Evolutionary conservation across 2,329 filamentous ascomycete genomes (phyloP).

Genomic region (Microascus cirrosus): DNA sequence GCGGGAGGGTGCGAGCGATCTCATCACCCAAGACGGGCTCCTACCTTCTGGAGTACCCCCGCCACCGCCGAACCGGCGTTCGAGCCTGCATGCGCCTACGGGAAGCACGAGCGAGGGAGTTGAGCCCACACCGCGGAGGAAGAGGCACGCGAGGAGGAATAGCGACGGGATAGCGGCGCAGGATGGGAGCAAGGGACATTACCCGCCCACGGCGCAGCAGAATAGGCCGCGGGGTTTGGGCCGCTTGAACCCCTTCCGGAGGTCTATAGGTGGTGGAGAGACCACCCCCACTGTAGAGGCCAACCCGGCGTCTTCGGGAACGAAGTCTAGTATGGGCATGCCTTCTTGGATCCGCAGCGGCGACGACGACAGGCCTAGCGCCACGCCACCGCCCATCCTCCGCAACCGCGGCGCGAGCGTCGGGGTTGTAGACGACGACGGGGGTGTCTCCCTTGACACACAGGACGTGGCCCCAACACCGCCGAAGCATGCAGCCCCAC

Average conservation of each 20-base stretch:
- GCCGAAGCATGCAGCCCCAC: no score
- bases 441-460: background rate
- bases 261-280: conserved; percentile 26
- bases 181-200: conserved; percentile 16
- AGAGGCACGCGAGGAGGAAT: conserved; percentile 3
- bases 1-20: conserved; percentile 11
- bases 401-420: conserved; percentile 21
- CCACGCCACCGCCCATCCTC: conserved; percentile 46
- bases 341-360: conserved; percentile 26
- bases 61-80: conserved; percentile 38
- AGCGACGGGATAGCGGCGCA: conserved; percentile 6
- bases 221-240: conserved; percentile 34
- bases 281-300: conserved; percentile 8
- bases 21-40: conserved; percentile 7
- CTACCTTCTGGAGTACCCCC: conserved; percentile 22
- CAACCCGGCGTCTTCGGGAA: background rate
- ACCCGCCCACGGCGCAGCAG: conserved; percentile 35
- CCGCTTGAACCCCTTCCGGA: conserved; percentile 30
- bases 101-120: conserved; percentile 15
- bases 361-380: conserved; percentile 34
- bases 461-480: background rate
- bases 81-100: conserved; percentile 39
- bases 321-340: conserved; percentile 19
- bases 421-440: background rate
- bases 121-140: conserved; percentile 5